Percentiles rank a stretch among this genome's conserved stretches.
These are phyloP conservation scores for Saccharomyces hybrid DNA, from an alignment of 1,139 yeast genomes.

Conservation along the genomic window DNA sequence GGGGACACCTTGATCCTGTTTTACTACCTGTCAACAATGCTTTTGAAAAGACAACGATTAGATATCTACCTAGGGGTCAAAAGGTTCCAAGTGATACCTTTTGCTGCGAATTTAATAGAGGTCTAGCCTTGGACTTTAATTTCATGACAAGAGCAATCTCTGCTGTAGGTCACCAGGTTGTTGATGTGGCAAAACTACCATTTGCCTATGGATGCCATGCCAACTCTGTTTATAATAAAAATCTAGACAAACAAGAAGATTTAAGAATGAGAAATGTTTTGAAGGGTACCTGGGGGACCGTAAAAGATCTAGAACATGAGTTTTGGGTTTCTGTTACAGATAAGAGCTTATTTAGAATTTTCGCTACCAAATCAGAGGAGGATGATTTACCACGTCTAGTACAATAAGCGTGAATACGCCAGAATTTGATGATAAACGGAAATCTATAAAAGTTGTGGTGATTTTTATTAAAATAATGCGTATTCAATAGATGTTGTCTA, in stretches of 20 bases:
- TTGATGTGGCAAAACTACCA: slow-evolving; percentile 25
- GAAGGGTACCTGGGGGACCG: slow-evolving; percentile 29
- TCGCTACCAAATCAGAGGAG: not conserved
- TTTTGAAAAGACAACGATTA: slow-evolving; percentile 41
- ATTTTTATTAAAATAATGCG: not conserved
- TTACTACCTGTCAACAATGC: slow-evolving; percentile 52
- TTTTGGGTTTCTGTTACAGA: slow-evolving; percentile 2
- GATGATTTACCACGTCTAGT: not conserved
- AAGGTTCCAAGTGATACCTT: slow-evolving; percentile 38
- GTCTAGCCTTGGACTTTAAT: slow-evolving; percentile 39
- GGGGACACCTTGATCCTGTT: slow-evolving; percentile 56
- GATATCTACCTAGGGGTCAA: slow-evolving; percentile 43
- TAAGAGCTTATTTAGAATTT: not conserved
- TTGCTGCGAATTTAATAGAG: slow-evolving; percentile 48
- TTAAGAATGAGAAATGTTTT: slow-evolving; percentile 21
- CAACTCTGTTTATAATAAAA: slow-evolving; percentile 29
- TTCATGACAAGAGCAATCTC: slow-evolving; percentile 33
- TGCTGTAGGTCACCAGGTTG: slow-evolving; percentile 18
- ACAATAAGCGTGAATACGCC: not conserved
- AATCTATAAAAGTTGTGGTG: not conserved
- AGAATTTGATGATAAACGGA: not conserved
- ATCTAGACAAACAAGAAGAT: slow-evolving; percentile 29
- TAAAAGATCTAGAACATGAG: slow-evolving; percentile 21
- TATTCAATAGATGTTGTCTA: not conserved
- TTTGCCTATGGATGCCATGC: slow-evolving; percentile 29